A percentile compares a stretch with the other conserved stretches of the same genome.
Conservation (phyloP, 768 basidiomycete genomes). For the Rhodotorula paludigena region DNA sequence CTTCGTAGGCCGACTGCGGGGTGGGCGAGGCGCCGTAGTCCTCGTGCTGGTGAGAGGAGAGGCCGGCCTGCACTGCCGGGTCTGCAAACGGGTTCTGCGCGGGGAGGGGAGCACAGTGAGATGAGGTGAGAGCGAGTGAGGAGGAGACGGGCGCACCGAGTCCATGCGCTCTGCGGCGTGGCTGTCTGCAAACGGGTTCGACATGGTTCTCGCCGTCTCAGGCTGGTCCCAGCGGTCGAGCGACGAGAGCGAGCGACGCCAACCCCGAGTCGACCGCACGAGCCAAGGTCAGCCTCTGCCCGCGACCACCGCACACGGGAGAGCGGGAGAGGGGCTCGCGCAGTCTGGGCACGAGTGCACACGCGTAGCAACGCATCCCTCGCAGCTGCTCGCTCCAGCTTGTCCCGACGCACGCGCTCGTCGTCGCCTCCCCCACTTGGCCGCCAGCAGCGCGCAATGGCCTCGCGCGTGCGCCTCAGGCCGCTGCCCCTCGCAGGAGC, state of each 20-base stretch:
- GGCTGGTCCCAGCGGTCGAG: neutral
- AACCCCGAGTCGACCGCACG: neutral
- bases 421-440: no score
- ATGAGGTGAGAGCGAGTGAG: neutral
- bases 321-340: no score
- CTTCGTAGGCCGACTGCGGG: constrained; percentile 7
- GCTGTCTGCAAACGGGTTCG: neutral
- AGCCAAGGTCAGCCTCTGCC: no score
- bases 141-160: neutral
- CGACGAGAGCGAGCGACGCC: neutral
- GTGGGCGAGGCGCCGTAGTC: neutral
- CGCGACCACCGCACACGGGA: no score
- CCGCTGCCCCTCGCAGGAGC: neutral
- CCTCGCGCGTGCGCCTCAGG: neutral
- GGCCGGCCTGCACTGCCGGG: constrained; percentile 48
- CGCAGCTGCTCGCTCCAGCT: no score
- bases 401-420: no score
- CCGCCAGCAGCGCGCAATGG: neutral
- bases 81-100: constrained; percentile 29
- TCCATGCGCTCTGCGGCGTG: neutral
- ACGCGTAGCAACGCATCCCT: no score
- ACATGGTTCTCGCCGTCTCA: no score
- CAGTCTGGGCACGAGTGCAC: no score
- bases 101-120: neutral
- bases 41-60: neutral